These are phyloP conservation scores for Neonectria punicea DNA, from an alignment of 2,329 filamentous ascomycete genomes.

Conservation along the genomic window DNA sequence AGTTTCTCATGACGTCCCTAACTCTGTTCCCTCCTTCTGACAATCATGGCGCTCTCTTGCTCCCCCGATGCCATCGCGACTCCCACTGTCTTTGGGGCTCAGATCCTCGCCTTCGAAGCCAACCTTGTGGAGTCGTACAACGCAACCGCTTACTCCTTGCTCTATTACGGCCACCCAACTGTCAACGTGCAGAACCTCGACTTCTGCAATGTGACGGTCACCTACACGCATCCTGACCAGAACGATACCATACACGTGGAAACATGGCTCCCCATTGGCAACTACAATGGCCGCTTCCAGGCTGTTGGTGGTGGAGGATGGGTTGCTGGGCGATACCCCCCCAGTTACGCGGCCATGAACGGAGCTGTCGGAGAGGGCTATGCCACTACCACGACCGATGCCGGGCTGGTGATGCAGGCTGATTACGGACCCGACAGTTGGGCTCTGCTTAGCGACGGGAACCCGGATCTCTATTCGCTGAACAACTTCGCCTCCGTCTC, in stretches of 20 bases:
- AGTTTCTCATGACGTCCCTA: background rate
- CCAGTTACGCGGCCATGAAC: constrained; percentile 29
- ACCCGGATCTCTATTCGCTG: constrained; percentile 36
- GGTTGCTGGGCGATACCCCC: constrained; percentile 35
- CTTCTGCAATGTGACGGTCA: constrained; percentile 45
- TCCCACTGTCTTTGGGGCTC: background rate
- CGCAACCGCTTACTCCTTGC: background rate
- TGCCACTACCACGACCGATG: constrained; percentile 35
- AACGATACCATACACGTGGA: constrained; percentile 40
- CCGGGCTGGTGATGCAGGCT: constrained; percentile 18
- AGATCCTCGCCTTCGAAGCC: background rate
- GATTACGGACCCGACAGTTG: background rate
- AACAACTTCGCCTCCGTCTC: constrained; percentile 40
- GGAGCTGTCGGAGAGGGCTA: constrained; percentile 33
- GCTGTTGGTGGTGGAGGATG: constrained; percentile 47
- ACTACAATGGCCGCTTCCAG: constrained; percentile 47
- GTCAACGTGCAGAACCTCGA: constrained; percentile 9
- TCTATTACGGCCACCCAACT: constrained; percentile 9
- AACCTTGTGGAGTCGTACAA: constrained; percentile 6
- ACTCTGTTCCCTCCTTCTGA: background rate
- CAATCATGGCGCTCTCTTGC: constrained; percentile 2
- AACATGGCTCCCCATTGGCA: constrained; percentile 38
- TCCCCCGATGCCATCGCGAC: background rate
- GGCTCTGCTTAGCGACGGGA: constrained; percentile 29
- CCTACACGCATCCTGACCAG: constrained; percentile 30